Evolutionary conservation across 2,329 filamentous ascomycete species (phyloP), one percentile per base, ranked within the genome.

Genomic region (Microdochium nivale): DNA sequence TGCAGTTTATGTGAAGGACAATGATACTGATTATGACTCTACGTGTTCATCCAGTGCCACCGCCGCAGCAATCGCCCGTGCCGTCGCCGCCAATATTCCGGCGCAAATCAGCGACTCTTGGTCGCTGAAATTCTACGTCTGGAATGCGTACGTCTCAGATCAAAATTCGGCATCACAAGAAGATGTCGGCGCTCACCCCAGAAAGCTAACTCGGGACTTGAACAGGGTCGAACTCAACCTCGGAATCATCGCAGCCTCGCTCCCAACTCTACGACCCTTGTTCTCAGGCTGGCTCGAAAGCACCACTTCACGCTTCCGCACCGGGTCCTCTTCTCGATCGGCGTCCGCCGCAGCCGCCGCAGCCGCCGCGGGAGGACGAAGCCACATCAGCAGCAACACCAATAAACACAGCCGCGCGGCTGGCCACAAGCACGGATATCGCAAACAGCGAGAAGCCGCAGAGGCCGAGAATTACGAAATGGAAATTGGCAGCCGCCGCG

Each of bases 171-270:
- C 33, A 37, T 19, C 30, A 14, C 30, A 8, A 33, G 14, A 16
- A 14, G 33, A 16, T 14, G 33, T 19, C 13, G 33, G 16, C 5
- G 5, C 16, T 14, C 11, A 4, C 33, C 33, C n/a, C 16, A 40
- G 14, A 40, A 40, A 40, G 35, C 35, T 40, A 19, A 40, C 14
- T 16, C 35, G 14, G 35, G 19, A 40, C 35, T 44, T 1, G 25
- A 52, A 25, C 35, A 54, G 53, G n/a, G 51, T 51, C 51, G 53
- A 54, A 25, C 51, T 54, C 16, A 51, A 54, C 35, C 49, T 49
- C 24, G 53, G 51, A 10, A 54, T 54, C 16, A 25, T 52, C 8
- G 53, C 53, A 2, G 53, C 53, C 25, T 54, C 50, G 11, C 48
- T 54, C 3, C 53, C 53, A n/a, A 49, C 53, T 3, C 48, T 54